These are phyloP conservation scores for Aegilops umbellulata DNA, from an alignment of 176 grass and related monocot genomes.

Conservation along the genomic window DNA sequence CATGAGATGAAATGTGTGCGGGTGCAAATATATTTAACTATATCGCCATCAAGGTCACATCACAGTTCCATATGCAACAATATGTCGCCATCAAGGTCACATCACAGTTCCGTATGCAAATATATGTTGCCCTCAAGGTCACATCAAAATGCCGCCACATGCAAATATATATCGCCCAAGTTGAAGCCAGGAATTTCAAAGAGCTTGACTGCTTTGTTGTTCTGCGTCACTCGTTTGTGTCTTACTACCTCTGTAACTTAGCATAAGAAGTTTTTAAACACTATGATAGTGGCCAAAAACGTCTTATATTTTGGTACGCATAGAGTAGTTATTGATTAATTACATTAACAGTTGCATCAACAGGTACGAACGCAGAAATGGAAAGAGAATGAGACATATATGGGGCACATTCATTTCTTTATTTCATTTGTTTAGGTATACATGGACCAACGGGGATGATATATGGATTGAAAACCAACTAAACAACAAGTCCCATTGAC, in stretches of 20 bases:
- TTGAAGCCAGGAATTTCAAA: neutral
- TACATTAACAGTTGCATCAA: constrained; percentile 15
- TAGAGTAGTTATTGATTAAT: neutral
- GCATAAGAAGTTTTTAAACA: too few species aligned
- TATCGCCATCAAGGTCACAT: neutral
- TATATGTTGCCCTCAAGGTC: neutral
- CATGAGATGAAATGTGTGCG: too few species aligned
- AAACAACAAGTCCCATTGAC: constrained; percentile 82
- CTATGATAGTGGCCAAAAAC: too few species aligned
- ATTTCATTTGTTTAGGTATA: neutral
- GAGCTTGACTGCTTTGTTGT: neutral
- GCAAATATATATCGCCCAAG: neutral
- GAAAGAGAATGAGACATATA: neutral
- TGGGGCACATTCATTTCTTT: neutral
- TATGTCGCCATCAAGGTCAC: neutral
- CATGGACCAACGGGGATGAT: constrained; percentile 32
- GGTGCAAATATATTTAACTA: neutral
- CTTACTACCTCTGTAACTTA: too few species aligned
- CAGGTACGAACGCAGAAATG: neutral
- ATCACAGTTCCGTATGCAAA: too few species aligned
- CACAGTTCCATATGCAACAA: neutral
- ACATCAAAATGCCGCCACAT: too few species aligned
- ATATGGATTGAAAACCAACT: neutral
- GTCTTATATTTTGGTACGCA: too few species aligned
- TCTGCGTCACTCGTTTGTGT: neutral